Percentiles rank a stretch among this genome's conserved stretches.
These are phyloP conservation scores for Globisporangium recalcitrans DNA, from an alignment of 352 stramenopile genomes.

Conservation along the genomic window DNA sequence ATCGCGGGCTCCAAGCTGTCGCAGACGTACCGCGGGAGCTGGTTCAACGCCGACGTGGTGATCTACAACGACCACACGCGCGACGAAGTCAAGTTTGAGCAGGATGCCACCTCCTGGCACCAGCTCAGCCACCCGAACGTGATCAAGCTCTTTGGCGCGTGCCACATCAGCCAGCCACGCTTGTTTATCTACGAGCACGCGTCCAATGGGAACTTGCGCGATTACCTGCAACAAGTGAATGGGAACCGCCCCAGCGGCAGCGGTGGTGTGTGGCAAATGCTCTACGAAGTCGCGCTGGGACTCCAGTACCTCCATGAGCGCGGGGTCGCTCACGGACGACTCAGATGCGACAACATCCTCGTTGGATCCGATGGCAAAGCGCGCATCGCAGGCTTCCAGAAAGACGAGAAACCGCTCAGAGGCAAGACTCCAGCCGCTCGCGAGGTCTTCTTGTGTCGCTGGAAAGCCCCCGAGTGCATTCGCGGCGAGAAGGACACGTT, in stretches of 20 bases:
- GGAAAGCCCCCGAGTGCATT: slow-evolving; percentile 28
- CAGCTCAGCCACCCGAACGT: slow-evolving; percentile 21
- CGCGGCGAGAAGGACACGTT: slow-evolving; percentile 18
- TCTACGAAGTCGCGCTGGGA: slow-evolving; percentile 18
- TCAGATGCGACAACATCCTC: slow-evolving; percentile 12
- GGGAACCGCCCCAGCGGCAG: not conserved
- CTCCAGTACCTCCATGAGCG: slow-evolving; percentile 56
- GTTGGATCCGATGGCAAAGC: slow-evolving; percentile 7
- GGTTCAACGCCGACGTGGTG: slow-evolving; percentile 7
- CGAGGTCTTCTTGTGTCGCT: slow-evolving; percentile 12
- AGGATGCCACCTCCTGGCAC: slow-evolving; percentile 2
- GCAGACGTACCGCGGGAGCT: slow-evolving; percentile 4
- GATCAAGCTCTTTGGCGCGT: slow-evolving; percentile 16
- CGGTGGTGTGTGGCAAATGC: not conserved
- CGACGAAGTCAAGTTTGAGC: not conserved
- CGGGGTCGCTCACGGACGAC: slow-evolving; percentile 25
- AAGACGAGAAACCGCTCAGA: not conserved
- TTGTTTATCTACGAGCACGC: slow-evolving; percentile 7
- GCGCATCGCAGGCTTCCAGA: slow-evolving; percentile 6
- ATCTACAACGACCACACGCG: not conserved
- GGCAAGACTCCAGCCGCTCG: not conserved
- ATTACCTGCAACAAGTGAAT: not conserved
- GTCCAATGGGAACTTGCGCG: slow-evolving; percentile 2
- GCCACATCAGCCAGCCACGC: slow-evolving; percentile 3
- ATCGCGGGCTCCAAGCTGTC: not conserved